phyloP scores from a whole-genome alignment of 2,329 filamentous ascomycete genomes.

The Claviceps humidiphila region DNA sequence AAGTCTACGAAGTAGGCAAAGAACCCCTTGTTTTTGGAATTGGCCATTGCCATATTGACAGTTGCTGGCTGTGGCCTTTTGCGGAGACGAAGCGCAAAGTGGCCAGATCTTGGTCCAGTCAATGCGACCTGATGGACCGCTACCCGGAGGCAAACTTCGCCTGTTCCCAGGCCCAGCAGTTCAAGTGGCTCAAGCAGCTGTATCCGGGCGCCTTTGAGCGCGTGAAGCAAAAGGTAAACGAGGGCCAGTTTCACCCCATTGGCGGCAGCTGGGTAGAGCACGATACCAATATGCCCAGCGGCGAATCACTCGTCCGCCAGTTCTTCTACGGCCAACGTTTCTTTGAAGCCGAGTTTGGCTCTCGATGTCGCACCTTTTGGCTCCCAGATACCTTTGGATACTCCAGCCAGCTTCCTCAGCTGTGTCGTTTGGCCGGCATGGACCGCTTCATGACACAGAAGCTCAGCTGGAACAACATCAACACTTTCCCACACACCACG shows the following conservation, averaged over 20 bases:
- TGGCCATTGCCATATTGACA: constrained; percentile 96
- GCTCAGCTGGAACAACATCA: constrained; percentile 99
- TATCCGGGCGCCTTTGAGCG: constrained; percentile 84
- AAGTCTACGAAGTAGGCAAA: constrained; percentile 68
- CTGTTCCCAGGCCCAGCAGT: constrained; percentile 91
- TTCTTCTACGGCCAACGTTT: constrained; percentile 93
- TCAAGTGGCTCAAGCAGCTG: constrained; percentile 86
- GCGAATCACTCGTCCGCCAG: constrained; percentile 85
- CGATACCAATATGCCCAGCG: constrained; percentile 93
- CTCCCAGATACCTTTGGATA: constrained; percentile 97
- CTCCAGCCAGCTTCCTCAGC: constrained; percentile 83
- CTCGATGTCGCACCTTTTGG: constrained; percentile 88
- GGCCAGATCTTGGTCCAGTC: constrained; percentile 88
- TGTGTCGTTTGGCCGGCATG: constrained; percentile 93
- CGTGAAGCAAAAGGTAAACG: constrained; percentile 81
- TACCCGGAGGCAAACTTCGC: constrained; percentile 91
- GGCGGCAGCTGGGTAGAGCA: constrained; percentile 98
- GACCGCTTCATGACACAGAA: constrained; percentile 95
- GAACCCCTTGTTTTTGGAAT: constrained; percentile 74
- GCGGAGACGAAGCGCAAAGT: constrained; percentile 96
- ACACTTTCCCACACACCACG: constrained; percentile 95
- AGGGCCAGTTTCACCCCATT: constrained; percentile 85
- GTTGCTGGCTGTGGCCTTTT: constrained; percentile 97
- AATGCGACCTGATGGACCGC: constrained; percentile 87
- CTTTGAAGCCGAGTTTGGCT: constrained; percentile 85